These are phyloP conservation scores for Vaccinium vitisidaea DNA, from an alignment of 148 eudicot species.

Conservation along the genomic window DNA sequence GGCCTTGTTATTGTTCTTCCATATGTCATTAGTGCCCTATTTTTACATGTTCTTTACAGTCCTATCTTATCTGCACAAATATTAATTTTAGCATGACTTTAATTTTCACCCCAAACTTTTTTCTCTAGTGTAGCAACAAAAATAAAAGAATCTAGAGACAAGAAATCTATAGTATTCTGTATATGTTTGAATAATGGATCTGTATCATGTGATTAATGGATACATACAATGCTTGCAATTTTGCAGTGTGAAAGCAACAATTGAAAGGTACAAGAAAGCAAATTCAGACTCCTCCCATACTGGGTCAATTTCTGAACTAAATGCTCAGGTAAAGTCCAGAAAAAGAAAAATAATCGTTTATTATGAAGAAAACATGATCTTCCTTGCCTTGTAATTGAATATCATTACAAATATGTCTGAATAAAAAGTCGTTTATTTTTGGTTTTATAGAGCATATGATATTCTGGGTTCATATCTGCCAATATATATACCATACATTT, in stretches of 20 bases:
- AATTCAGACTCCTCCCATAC: conserved; percentile 59
- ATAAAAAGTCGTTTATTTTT: too few relatives aligned
- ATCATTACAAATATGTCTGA: too few relatives aligned
- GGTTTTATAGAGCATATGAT: too few relatives aligned
- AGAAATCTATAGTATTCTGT: background rate
- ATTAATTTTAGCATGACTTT: background rate
- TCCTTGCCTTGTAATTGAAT: background rate
- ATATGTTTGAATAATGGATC: background rate
- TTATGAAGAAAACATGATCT: background rate
- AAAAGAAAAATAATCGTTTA: background rate
- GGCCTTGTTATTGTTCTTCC: too few relatives aligned
- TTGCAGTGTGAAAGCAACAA: conserved; percentile 88
- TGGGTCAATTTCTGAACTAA: conserved; percentile 28
- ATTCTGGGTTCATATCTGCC: too few relatives aligned
- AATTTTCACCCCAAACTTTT: background rate
- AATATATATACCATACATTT: too few relatives aligned
- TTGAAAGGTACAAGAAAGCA: conserved; percentile 95
- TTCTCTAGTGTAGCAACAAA: background rate
- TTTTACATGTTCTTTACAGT: background rate
- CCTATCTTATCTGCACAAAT: too few relatives aligned
- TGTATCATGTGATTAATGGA: background rate
- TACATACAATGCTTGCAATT: background rate
- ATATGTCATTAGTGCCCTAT: background rate
- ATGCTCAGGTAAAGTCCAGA: conserved; percentile 21
- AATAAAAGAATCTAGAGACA: background rate